Evolutionary conservation across 768 basidiomycete genomes (phyloP).

Genomic region (Termitomyces sp.): DNA sequence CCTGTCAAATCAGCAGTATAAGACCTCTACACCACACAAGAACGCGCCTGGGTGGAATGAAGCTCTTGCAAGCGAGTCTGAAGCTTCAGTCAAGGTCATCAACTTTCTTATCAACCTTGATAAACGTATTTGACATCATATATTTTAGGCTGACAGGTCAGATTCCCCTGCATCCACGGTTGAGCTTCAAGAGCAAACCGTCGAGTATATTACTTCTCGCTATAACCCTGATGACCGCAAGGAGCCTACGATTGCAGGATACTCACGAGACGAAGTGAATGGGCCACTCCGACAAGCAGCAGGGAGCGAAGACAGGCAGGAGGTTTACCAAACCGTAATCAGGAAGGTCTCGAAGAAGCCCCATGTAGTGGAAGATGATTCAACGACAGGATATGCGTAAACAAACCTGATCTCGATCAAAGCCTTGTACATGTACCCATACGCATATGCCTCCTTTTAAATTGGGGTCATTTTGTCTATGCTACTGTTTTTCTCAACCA

Average conservation of each 20-base stretch:
- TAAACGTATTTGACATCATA: background rate
- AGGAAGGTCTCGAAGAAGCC: conserved; percentile 12
- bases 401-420: background rate
- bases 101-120: background rate
- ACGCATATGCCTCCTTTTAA: background rate
- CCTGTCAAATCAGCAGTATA: conserved; percentile 37
- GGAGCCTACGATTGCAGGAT: conserved; percentile 31
- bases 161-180: conserved; percentile 11
- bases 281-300: conserved; percentile 39
- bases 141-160: conserved; percentile 39
- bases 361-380: conserved; percentile 5
- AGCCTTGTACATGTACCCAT: background rate
- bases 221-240: conserved; percentile 32
- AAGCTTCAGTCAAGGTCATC: conserved; percentile 60
- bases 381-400: conserved; percentile 6
- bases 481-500: background rate
- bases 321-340: conserved; percentile 9
- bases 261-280: conserved; percentile 38
- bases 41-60: conserved; percentile 75
- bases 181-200: conserved; percentile 38
- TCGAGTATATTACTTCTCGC: conserved; percentile 37
- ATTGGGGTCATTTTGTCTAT: background rate
- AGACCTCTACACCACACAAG: conserved; percentile 44
- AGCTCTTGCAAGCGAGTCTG: conserved; percentile 55
- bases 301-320: conserved; percentile 22